Evolutionary conservation across 2,329 filamentous ascomycete genomes (phyloP).

Genomic region (Fulvia fulva): DNA sequence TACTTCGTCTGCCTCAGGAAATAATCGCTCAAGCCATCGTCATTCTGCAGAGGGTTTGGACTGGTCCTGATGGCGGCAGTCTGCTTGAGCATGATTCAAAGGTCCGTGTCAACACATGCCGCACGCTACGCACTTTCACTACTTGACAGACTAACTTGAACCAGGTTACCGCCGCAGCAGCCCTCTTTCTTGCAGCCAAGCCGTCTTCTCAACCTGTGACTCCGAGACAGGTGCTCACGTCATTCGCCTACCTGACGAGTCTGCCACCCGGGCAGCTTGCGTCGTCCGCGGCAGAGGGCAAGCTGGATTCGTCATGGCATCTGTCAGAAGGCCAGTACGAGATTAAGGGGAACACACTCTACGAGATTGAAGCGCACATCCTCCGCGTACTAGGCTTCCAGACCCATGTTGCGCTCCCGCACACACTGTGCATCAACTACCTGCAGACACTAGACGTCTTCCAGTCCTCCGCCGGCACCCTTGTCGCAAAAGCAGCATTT

Average conservation of each 20-base stretch:
- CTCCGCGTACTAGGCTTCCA: constrained; percentile 75
- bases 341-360: constrained; percentile 58
- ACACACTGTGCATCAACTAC: constrained; percentile 84
- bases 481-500: constrained; percentile 62
- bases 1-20: constrained; percentile 80
- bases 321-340: constrained; percentile 71
- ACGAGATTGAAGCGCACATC: constrained; percentile 72
- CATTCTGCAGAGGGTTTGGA: constrained; percentile 76
- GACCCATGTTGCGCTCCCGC: constrained; percentile 78
- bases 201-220: constrained; percentile 72
- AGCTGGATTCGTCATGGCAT: constrained; percentile 41
- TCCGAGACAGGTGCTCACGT: constrained; percentile 75
- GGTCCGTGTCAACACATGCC: constrained; percentile 32
- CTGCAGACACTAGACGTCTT: constrained; percentile 80
- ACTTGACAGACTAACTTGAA: constrained; percentile 12
- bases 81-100: constrained; percentile 50
- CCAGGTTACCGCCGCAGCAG: constrained; percentile 76
- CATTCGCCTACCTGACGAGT: constrained; percentile 76
- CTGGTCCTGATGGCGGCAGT: constrained; percentile 53
- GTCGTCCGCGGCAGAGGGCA: constrained; percentile 12
- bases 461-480: constrained; percentile 39
- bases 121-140: neutral
- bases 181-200: constrained; percentile 78
- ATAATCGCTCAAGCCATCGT: constrained; percentile 82
- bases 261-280: constrained; percentile 51